A percentile compares a stretch with the other conserved stretches of the same genome.
Evolutionary conservation across 2,329 filamentous ascomycete genomes (phyloP).

Genomic region (Coniochaeta pulveracea): DNA sequence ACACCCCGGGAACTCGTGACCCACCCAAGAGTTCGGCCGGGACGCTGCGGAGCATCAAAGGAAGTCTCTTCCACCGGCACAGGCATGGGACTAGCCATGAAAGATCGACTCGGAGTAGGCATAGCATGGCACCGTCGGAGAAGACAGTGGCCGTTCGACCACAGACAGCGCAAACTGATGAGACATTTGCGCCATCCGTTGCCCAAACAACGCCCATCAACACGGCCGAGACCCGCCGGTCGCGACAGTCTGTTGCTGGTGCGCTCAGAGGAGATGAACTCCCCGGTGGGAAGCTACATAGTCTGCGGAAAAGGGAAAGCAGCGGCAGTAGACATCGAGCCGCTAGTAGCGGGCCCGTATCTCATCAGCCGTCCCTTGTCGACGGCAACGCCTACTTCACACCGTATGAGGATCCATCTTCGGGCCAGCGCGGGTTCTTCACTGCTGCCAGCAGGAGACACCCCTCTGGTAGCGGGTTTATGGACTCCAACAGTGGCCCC

Average conservation of each 20-base stretch:
- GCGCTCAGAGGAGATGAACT: no score
- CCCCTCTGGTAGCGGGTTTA: slow-evolving; percentile 31
- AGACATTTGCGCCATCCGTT: slow-evolving; percentile 15
- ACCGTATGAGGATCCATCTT: slow-evolving; percentile 27
- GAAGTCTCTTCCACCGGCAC: slow-evolving; percentile 79
- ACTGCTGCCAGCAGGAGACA: slow-evolving; percentile 28
- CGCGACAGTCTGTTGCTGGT: slow-evolving; percentile 28
- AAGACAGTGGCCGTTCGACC: slow-evolving; percentile 24
- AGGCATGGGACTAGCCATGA: slow-evolving; percentile 48
- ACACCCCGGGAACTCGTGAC: slow-evolving; percentile 29
- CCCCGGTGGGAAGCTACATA: slow-evolving; percentile 29
- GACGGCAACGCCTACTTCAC: slow-evolving; percentile 42
- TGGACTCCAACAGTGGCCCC: slow-evolving; percentile 29
- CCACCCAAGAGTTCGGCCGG: slow-evolving; percentile 60
- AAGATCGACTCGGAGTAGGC: slow-evolving; percentile 28
- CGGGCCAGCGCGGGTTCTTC: slow-evolving; percentile 30
- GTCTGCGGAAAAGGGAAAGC: slow-evolving; percentile 40
- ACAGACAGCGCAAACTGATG: slow-evolving; percentile 31
- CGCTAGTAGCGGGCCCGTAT: slow-evolving; percentile 27
- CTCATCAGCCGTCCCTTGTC: slow-evolving; percentile 27
- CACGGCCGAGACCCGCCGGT: slow-evolving; percentile 18
- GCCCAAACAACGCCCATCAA: slow-evolving; percentile 13
- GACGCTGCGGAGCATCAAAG: slow-evolving; percentile 57
- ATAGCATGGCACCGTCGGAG: slow-evolving; percentile 22
- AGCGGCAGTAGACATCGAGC: slow-evolving; percentile 35